These are phyloP conservation scores for Schizosaccharomyces octosporus DNA, from an alignment of 805 yeast species.

Conservation along the genomic window DNA sequence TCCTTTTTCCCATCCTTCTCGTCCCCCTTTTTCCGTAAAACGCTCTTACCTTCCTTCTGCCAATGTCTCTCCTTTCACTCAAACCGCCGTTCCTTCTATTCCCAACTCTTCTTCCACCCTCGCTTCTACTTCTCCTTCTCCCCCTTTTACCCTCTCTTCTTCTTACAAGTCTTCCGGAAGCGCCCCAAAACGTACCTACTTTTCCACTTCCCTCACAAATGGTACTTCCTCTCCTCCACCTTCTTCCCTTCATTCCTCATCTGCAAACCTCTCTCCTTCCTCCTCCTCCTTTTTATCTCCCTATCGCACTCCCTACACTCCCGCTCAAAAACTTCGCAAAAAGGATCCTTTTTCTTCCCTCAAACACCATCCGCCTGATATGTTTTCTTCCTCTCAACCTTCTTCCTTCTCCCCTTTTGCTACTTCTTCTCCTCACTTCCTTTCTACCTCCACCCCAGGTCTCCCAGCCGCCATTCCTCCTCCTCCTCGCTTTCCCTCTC, in stretches of 20 bases:
- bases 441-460: background rate
- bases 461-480: background rate
- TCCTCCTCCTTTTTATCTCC: background rate
- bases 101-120: background rate
- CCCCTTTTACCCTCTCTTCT: background rate
- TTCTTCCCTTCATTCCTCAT: no score
- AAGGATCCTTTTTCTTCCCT: background rate
- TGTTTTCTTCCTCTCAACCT: background rate
- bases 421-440: background rate
- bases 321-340: background rate
- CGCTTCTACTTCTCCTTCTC: background rate
- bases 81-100: background rate
- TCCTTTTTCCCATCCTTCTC: background rate
- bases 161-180: background rate
- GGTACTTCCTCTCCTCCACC: background rate
- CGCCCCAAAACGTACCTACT: background rate
- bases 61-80: background rate
- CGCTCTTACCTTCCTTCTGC: background rate
- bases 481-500: background rate
- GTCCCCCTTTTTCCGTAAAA: background rate
- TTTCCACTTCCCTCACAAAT: background rate
- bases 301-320: background rate
- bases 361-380: background rate
- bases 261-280: background rate
- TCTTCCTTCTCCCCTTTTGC: background rate